Conservation (phyloP, 2,329 filamentous ascomycete genomes). For the Seiridium unicorne region DNA sequence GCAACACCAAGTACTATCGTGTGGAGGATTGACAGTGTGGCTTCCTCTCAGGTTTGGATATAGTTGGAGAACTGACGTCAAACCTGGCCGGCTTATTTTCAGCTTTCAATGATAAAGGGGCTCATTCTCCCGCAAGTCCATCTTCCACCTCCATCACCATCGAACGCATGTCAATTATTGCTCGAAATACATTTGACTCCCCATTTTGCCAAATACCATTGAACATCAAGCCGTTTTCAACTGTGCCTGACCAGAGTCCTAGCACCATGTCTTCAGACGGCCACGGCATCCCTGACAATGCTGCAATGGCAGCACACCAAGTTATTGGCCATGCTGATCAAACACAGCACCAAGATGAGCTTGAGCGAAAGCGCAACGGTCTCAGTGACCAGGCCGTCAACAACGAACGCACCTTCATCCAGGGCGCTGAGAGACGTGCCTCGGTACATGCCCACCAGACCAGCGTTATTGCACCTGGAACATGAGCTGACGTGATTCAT, state of each 20-base stretch:
- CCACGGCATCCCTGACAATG: slow-evolving; percentile 3
- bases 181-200: too few relatives aligned
- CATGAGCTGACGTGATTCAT: background rate
- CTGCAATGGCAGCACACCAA: background rate
- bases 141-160: background rate
- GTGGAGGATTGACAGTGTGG: background rate
- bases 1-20: background rate
- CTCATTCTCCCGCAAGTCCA: background rate
- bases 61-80: slow-evolving; percentile 1
- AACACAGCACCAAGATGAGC: background rate
- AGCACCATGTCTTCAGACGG: slow-evolving; percentile 5
- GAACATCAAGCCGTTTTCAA: background rate
- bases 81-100: background rate
- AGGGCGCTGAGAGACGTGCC: slow-evolving; percentile 1
- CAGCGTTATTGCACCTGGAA: background rate
- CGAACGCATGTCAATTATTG: background rate
- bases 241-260: background rate
- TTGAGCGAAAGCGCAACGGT: background rate
- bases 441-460: background rate
- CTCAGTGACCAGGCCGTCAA: slow-evolving; percentile 2
- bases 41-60: background rate
- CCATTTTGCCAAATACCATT: too few relatives aligned
- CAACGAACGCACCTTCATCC: background rate
- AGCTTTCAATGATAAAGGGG: background rate
- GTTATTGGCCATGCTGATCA: slow-evolving; percentile 1